These are phyloP conservation scores for Colletotrichum musicola DNA, from an alignment of 2,329 filamentous ascomycete genomes.

Conservation along the genomic window DNA sequence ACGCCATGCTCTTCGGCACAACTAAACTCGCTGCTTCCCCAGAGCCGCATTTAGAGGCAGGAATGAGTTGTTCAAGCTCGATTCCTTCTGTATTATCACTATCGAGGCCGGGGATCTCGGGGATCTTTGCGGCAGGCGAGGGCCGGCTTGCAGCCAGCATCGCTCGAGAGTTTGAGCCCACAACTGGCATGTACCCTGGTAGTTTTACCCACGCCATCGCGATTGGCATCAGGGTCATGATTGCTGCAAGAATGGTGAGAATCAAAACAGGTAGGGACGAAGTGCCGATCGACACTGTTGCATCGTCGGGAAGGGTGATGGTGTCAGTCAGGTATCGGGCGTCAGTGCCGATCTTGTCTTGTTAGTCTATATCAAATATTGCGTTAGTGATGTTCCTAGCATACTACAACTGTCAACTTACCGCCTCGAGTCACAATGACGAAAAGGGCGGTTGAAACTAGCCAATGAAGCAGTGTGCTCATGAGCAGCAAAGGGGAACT, in stretches of 20 bases:
- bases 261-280: background rate
- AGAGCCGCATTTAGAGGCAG: background rate
- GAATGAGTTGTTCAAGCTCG: background rate
- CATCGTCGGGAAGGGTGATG: background rate
- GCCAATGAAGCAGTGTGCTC: background rate
- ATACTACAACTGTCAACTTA: background rate
- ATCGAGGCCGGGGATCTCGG: background rate
- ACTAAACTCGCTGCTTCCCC: background rate
- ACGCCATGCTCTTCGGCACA: background rate
- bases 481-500: background rate
- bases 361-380: background rate
- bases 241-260: background rate
- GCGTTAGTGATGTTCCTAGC: no score
- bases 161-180: conserved; percentile 1
- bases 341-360: background rate
- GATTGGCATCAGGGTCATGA: background rate
- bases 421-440: background rate
- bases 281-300: background rate
- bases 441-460: conserved; percentile 1
- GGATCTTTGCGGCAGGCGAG: background rate
- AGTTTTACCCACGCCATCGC: background rate
- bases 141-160: background rate
- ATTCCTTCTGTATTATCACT: background rate
- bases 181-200: background rate
- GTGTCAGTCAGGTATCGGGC: background rate